These are phyloP conservation scores for Talaromyces wortmannii DNA, from an alignment of 495 filamentous ascomycete genomes.

Conservation along the genomic window DNA sequence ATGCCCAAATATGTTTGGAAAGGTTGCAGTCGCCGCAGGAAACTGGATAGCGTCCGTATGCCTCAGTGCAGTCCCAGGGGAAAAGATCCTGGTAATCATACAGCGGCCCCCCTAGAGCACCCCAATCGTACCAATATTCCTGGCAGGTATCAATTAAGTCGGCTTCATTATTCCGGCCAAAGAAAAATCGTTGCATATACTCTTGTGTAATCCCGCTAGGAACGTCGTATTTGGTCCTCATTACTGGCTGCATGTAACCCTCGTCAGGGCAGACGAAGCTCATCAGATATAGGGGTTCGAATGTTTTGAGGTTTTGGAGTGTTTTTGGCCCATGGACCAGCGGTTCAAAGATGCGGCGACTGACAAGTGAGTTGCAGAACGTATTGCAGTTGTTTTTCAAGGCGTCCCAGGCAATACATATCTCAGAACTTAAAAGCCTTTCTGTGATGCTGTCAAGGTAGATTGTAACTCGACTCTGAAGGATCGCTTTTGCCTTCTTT, in stretches of 20 bases:
- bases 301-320: not conserved
- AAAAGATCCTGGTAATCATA: constrained; percentile 31
- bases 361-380: not conserved
- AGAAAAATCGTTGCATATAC: constrained; percentile 28
- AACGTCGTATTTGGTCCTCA: constrained; percentile 25
- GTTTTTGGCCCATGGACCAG: not conserved
- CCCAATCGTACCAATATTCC: constrained; percentile 41
- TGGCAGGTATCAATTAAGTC: constrained; percentile 31
- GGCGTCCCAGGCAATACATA: not conserved
- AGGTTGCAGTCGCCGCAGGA: constrained; percentile 31
- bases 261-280: constrained; percentile 25
- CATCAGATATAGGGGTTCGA: constrained; percentile 22
- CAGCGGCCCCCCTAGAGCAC: constrained; percentile 22
- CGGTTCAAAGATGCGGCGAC: not conserved
- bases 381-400: not conserved
- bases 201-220: constrained; percentile 32
- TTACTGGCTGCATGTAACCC: constrained; percentile 5
- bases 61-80: constrained; percentile 40
- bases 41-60: constrained; percentile 22
- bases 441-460: not conserved
- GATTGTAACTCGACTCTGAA: not conserved
- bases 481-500: not conserved
- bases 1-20: constrained; percentile 34
- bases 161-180: constrained; percentile 23
- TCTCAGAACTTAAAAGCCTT: not conserved